These are phyloP conservation scores for Arctium lappa DNA, from an alignment of 129 eudicot species.

Conservation along the genomic window DNA sequence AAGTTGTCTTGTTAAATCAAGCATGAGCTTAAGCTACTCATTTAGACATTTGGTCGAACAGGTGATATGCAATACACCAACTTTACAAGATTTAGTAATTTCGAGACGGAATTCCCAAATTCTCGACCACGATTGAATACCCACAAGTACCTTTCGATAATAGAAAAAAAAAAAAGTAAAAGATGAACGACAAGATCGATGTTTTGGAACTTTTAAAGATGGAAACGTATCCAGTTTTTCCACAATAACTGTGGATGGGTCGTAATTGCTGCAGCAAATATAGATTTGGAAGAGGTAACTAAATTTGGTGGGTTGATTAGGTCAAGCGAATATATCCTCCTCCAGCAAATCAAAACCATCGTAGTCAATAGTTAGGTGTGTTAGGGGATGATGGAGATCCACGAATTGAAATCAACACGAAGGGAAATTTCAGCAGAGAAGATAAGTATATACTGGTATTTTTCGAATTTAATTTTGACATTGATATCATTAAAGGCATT, in stretches of 20 bases:
- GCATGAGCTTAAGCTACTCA: background rate
- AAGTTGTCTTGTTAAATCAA: too few species aligned
- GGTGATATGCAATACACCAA: background rate
- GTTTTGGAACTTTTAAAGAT: background rate
- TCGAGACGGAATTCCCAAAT: background rate
- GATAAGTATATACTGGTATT: too few species aligned
- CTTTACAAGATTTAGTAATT: background rate
- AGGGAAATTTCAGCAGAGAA: background rate
- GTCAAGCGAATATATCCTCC: conserved; percentile 4
- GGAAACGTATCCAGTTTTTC: conserved; percentile 16
- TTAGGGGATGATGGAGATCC: background rate
- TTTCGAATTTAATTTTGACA: too few species aligned
- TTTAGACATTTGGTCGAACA: background rate
- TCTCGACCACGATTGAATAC: background rate
- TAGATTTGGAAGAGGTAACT: background rate
- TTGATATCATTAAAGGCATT: too few species aligned
- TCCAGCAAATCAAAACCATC: background rate
- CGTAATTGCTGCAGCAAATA: conserved; percentile 2
- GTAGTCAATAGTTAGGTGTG: background rate
- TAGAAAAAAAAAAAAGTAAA: background rate
- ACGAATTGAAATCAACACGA: background rate
- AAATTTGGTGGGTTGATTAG: background rate
- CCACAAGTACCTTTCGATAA: background rate
- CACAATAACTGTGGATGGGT: background rate
- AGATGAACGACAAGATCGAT: background rate